phyloP scores from a whole-genome alignment of 305 asterid genomes.

The Rubia occidens region DNA sequence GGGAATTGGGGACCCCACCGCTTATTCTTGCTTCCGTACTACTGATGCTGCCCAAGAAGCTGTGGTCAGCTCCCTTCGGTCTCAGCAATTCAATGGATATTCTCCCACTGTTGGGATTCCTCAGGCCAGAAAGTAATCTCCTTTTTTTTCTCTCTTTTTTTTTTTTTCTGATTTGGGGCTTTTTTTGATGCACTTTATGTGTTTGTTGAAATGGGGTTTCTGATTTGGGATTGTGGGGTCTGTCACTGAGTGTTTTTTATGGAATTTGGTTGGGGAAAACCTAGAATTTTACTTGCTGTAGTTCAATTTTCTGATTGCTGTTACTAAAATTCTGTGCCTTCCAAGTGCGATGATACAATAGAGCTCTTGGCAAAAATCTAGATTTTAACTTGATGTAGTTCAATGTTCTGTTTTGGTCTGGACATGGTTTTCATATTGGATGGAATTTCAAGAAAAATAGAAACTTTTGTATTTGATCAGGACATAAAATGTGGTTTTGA shows the following conservation, averaged over 20 bases:
- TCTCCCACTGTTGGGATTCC: constrained; percentile 32
- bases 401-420: background rate
- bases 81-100: constrained; percentile 31
- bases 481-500: background rate
- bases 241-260: background rate
- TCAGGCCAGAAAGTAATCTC: constrained; percentile 25
- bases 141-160: background rate
- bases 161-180: background rate
- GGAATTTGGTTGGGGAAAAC: too few relatives aligned
- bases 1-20: constrained; percentile 33
- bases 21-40: constrained; percentile 24
- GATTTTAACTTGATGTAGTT: background rate
- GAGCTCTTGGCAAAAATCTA: background rate
- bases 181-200: background rate
- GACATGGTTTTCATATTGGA: background rate
- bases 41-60: constrained; percentile 26
- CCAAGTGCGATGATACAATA: too few relatives aligned
- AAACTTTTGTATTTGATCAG: too few relatives aligned
- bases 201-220: background rate
- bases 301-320: too few relatives aligned
- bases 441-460: background rate
- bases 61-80: constrained; percentile 20
- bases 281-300: too few relatives aligned
- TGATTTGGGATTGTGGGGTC: background rate
- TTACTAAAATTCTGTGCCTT: too few relatives aligned